Base-by-base conservation (phyloP, 2,329 filamentous ascomycete species). In the Penicillium corylophilum region DNA sequence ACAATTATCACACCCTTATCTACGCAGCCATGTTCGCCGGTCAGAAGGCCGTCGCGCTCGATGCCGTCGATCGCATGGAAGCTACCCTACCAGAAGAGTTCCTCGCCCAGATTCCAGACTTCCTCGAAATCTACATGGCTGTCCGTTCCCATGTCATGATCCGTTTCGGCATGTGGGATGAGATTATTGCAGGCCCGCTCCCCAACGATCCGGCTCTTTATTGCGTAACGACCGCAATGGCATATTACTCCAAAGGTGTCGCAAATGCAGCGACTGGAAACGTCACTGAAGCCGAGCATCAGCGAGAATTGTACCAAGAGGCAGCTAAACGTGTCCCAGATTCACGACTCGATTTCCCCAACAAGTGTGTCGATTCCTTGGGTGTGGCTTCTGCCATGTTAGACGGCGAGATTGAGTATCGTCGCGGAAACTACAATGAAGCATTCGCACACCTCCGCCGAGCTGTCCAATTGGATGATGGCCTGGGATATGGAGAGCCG, bases 1-100 rank as follows among this genome's bases (percentile, higher is more conserved):
- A 93, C 65, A 78, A 92, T 64, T 86, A 85, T 61, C 88, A 92
- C 64, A 90, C 89, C 57, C 79, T 83, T 2, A 80, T 91, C 44
- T 92, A 92, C 64, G 85, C 85, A 0, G 87, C 88, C 51, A 89
- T 92, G 87, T 87, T 92, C 58, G 82, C 86, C 0, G 89, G 85
- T 0, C 82, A 87, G 64, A 86, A 77, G 1, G 66, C 72, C 22
- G 74, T 85, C 10, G 85, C 87, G 0, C 66, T 91, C 2, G 79
- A 86, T 0, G 85, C 86, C 0, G 80, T 82, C 0, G 59, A 64
- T 0, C 73, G 77, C 40, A 78, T 91, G 43, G 86, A 90, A 62
- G 71, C 70, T 0, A 82, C 82, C 0, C 71, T 91, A 4, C 81
- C 87, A 0, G 82, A 86, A 47, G 79, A 80, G 0, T 69, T 91